Evolutionary conservation across 495 filamentous ascomycete genomes (phyloP), one percentile per base, ranked within the genome.

Genomic region (Letharia lupina): DNA sequence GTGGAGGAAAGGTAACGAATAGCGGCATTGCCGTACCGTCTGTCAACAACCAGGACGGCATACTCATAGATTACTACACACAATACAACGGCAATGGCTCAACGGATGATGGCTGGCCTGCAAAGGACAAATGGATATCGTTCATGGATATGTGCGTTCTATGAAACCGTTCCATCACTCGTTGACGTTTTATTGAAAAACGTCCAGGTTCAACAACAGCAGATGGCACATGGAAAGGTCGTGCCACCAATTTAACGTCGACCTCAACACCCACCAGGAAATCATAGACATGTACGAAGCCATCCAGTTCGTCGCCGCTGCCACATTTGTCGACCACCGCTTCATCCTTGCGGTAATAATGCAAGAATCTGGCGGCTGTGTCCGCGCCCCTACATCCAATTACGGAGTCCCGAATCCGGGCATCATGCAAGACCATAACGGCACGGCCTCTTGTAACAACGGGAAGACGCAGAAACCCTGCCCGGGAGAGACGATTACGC

Each of bases 311-410:
- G 74, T 83, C 16, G 72, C 81, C 16, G 35, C 41, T 4, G 68
- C 68, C 8, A 75, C 79, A 31, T 73, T 75, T 20, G 70, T 86
- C 31, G 80, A 84, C 65, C 75, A 83, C 33, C 84, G 85, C 59
- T 86, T 83, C 72, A 82, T 88, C 67, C 71, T 87, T 65, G 79
- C 81, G 3, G 75, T 84, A 62, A 69, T 86, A 45, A 81, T 87
- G 76, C 84, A 87, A 72, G 84, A 87, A 69, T 79, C 76, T 74
- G 79, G 79, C 65, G 84, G 84, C 66, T 86, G 83, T 71, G 83
- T 82, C 39, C 79, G 82, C 52, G 80, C 75, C n/a, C 75, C 74
- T 2, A 80, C 80, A 23, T 81, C 80, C 56, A 72, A 76, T 68
- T 72, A 76, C 67, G 73, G 74, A 23, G 75, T 82, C 64, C 59